Evolutionary conservation across 1,139 yeast genomes (phyloP).

Genomic region (Geotrichum bryndzae): DNA sequence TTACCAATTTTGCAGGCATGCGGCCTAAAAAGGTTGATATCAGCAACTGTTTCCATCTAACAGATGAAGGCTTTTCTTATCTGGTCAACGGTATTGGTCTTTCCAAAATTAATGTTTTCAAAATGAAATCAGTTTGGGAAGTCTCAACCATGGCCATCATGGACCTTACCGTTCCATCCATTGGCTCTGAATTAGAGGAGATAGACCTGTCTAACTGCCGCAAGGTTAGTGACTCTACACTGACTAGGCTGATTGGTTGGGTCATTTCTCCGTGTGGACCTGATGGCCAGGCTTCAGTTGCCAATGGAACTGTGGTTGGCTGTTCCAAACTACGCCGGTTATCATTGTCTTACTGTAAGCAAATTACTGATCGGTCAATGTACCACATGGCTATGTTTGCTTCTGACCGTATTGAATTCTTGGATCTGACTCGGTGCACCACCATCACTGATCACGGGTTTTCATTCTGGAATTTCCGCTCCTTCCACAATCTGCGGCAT

Average conservation of each 20-base stretch:
- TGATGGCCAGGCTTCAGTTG: slow-evolving; percentile 17
- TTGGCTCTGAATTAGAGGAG: slow-evolving; percentile 53
- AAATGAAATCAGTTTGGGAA: slow-evolving; percentile 71
- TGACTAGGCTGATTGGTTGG: slow-evolving; percentile 62
- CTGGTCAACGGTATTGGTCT: slow-evolving; percentile 65
- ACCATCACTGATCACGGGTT: slow-evolving; percentile 72
- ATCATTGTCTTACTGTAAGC: slow-evolving; percentile 68
- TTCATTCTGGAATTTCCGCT: slow-evolving; percentile 51
- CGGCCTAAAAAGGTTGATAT: slow-evolving; percentile 58
- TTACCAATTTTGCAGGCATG: slow-evolving; percentile 64
- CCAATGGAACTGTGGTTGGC: slow-evolving; percentile 39
- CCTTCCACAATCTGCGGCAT: slow-evolving; percentile 48
- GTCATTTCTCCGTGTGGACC: slow-evolving; percentile 23
- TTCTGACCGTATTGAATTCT: slow-evolving; percentile 46
- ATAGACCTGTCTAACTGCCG: slow-evolving; percentile 68
- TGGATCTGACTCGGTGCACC: slow-evolving; percentile 68
- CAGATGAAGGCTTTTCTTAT: slow-evolving; percentile 67
- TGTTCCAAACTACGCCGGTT: slow-evolving; percentile 52
- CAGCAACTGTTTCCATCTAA: slow-evolving; percentile 68
- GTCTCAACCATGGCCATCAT: slow-evolving; percentile 73
- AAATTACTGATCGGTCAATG: slow-evolving; percentile 63
- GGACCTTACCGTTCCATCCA: slow-evolving; percentile 64
- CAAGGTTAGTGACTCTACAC: slow-evolving; percentile 63
- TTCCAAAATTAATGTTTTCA: slow-evolving; percentile 50
- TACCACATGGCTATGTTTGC: slow-evolving; percentile 57